Percentiles rank a stretch among this genome's conserved stretches.
Evolutionary conservation across 345 rosid genomes (phyloP).

Genomic region (Excoecaria agallocha): DNA sequence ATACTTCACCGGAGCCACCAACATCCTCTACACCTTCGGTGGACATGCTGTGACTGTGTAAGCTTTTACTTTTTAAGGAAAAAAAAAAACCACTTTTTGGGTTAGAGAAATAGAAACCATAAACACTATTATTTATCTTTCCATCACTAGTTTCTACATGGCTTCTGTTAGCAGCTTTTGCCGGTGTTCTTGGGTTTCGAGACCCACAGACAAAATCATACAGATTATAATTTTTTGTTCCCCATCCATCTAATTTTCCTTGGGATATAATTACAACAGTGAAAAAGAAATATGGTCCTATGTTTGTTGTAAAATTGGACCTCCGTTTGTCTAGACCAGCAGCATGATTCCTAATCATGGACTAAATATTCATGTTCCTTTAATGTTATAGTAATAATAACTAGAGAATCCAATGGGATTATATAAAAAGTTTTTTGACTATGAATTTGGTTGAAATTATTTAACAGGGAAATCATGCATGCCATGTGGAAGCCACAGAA

Average conservation of each 20-base stretch:
- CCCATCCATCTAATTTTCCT: conserved; percentile 5
- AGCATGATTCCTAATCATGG: conserved; percentile 19
- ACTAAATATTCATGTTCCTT: not conserved
- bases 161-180: conserved; percentile 94
- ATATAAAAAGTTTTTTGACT: not conserved
- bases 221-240: conserved; percentile 10
- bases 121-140: not conserved
- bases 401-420: conserved; percentile 4
- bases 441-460: not conserved
- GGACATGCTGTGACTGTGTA: conserved; percentile 99
- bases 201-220: conserved; percentile 47
- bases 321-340: conserved; percentile 19
- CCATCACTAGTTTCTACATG: conserved; percentile 42
- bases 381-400: not conserved
- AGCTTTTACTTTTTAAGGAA: conserved; percentile 24
- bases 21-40: conserved; percentile 92
- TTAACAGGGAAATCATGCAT: conserved; percentile 92
- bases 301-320: not conserved
- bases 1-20: conserved; percentile 99
- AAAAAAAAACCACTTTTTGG: not conserved
- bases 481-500: conserved; percentile 99
- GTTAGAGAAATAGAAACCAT: too few relatives aligned
- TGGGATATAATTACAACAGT: conserved; percentile 21
- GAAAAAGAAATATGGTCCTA: not conserved
- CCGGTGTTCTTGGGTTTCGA: conserved; percentile 54